These are phyloP conservation scores for Brassica nigra DNA, from an alignment of 345 rosid species.

Conservation along the genomic window DNA sequence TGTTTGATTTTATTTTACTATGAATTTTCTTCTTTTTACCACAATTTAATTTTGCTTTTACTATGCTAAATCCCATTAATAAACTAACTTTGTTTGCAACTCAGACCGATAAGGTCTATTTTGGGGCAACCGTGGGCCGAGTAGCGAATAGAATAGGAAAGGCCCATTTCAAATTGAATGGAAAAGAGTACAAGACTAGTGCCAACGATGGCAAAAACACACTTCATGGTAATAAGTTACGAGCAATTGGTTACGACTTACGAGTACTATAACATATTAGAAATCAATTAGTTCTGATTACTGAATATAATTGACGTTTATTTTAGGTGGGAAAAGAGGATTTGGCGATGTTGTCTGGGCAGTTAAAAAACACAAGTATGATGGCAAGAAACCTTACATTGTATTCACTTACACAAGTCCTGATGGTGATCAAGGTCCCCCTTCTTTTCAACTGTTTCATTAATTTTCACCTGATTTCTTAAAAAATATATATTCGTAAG, in stretches of 20 bases:
- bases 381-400: conserved; percentile 54
- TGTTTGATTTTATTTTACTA: neutral
- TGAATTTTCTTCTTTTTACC: neutral
- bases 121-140: conserved; percentile 84
- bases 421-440: conserved; percentile 78
- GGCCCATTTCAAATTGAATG: conserved; percentile 70
- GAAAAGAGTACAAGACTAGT: conserved; percentile 56
- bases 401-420: conserved; percentile 64
- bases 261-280: neutral
- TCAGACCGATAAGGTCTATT: conserved; percentile 63
- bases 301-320: neutral
- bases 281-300: neutral
- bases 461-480: neutral
- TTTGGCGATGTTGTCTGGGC: conserved; percentile 80
- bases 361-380: conserved; percentile 49
- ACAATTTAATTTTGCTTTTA: neutral
- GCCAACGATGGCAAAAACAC: conserved; percentile 81
- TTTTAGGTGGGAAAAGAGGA: conserved; percentile 69
- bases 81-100: neutral
- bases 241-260: neutral
- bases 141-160: conserved; percentile 79
- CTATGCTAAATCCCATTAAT: neutral
- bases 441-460: neutral
- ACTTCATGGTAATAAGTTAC: conserved; percentile 64
- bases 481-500: neutral